Base-by-base conservation (phyloP, 306 rosid species). In the Argentina anserina region DNA sequence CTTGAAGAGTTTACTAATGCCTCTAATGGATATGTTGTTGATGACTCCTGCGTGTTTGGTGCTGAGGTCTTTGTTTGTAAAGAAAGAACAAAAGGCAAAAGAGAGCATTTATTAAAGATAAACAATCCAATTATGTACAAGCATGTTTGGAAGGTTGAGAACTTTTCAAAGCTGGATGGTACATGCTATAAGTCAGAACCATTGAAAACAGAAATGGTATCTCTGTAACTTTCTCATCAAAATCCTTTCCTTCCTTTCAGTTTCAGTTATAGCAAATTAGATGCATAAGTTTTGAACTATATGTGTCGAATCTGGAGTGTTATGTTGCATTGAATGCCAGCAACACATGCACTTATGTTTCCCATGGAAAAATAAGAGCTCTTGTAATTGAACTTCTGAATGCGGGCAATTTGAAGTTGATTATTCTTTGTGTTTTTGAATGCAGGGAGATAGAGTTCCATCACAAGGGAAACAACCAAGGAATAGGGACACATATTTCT, bases 401-500 rank as follows among this genome's bases (percentile, higher is more conserved):
- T 25, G 34, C 34, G 12, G 34, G 34, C 33, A 56, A 26, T 11
- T 31, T 4, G 33, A 56, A 11, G 11, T 56, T 56, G 14, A 10
- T 11, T 56, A 34, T 25, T 56, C 34, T 3, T 56, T 20, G 12
- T 25, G n/a, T 33, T 23, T 17, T 56, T 56, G 20, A 56, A 11
- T 56, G 36, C 62, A 56, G 62, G 62, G 3, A 12, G 0, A 56
- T 56, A 25, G 0, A 3, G 34, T 25, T 25, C 18, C 26, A 26
- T 56, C 34, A 17, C 2, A 56, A 56, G 34, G 34, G 34, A 11
- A 71, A 17, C 42, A 80, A 9, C 9, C 8, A 33, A 6, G 82
- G 77, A 17, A 8, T 52, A 56, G 84, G 81, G 31, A 79, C 66
- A 71, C 76, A 80, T 67, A 17, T 84, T 43, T 83, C 85, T 43